Evolutionary conservation across 306 rosid species (phyloP).

Genomic region (Alnus rubra): DNA sequence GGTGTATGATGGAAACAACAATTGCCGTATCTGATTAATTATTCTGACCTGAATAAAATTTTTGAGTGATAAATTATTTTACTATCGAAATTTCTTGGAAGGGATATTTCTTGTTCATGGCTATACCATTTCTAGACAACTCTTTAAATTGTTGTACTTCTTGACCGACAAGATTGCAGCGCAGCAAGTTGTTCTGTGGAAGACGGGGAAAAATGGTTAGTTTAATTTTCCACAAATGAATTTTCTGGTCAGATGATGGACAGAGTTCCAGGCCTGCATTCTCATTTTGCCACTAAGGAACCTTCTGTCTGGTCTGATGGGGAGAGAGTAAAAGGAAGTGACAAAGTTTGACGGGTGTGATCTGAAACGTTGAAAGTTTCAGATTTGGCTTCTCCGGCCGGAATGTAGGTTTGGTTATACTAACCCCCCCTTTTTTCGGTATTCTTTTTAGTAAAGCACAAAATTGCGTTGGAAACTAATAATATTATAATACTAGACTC

Average conservation of each 20-base stretch:
- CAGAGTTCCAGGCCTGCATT: neutral
- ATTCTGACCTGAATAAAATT: slow-evolving; percentile 28
- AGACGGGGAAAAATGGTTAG: neutral
- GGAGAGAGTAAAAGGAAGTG: neutral
- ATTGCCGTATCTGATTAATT: slow-evolving; percentile 9
- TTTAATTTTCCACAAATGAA: too few species aligned
- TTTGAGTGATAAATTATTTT: slow-evolving; percentile 6
- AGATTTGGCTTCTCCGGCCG: neutral
- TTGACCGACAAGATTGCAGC: neutral
- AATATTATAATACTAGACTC: too few species aligned
- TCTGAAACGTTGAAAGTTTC: neutral
- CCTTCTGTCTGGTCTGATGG: neutral
- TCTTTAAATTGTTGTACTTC: neutral
- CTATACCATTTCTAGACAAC: too few species aligned
- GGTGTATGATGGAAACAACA: slow-evolving; percentile 16
- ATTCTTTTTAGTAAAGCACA: too few species aligned
- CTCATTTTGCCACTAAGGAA: neutral
- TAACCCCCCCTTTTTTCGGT: neutral
- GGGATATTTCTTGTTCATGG: neutral
- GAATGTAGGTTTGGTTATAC: neutral
- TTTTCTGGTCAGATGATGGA: neutral
- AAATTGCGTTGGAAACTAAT: too few species aligned
- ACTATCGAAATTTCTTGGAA: neutral
- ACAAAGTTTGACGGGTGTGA: neutral
- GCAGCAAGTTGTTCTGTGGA: neutral